Percentiles rank a stretch among this genome's conserved stretches.
phyloP scores from a whole-genome alignment of 208 protist species.

The Tritrichomonas musculus region DNA sequence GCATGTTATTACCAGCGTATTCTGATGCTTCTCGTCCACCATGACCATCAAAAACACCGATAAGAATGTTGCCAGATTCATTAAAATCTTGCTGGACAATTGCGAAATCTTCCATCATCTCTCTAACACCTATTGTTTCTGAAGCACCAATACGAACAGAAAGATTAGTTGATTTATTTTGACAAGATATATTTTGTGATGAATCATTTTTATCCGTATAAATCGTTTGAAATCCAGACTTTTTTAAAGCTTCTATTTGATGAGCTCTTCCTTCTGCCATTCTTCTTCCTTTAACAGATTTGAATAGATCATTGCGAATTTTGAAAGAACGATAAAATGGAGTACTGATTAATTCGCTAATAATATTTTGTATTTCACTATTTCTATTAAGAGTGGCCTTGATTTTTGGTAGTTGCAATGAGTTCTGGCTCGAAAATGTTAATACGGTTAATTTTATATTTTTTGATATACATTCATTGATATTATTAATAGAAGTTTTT shows the following conservation, averaged over 20 bases:
- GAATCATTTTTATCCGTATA: too few relatives aligned
- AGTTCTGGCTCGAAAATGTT: neutral
- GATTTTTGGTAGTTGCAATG: neutral
- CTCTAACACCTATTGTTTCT: neutral
- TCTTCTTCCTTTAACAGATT: neutral
- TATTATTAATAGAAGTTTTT: neutral
- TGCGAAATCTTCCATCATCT: neutral
- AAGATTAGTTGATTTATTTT: too few relatives aligned
- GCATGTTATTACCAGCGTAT: neutral
- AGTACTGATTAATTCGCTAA: neutral
- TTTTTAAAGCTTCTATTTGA: neutral
- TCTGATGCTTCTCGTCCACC: neutral
- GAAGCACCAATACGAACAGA: neutral
- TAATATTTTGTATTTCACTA: neutral
- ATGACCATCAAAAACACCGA: conserved; percentile 13
- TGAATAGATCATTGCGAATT: neutral
- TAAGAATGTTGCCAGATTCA: neutral
- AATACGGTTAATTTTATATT: neutral
- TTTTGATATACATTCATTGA: neutral
- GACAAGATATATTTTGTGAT: too few relatives aligned
- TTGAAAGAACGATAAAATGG: neutral
- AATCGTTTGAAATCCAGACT: neutral
- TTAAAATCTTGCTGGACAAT: neutral
- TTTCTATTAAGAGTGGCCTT: neutral
- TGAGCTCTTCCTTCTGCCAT: neutral